A percentile compares a stretch with the other conserved stretches of the same genome.
These are phyloP conservation scores for Gypsophila paniculata DNA, from an alignment of 179 eudicot genomes.

Conservation along the genomic window DNA sequence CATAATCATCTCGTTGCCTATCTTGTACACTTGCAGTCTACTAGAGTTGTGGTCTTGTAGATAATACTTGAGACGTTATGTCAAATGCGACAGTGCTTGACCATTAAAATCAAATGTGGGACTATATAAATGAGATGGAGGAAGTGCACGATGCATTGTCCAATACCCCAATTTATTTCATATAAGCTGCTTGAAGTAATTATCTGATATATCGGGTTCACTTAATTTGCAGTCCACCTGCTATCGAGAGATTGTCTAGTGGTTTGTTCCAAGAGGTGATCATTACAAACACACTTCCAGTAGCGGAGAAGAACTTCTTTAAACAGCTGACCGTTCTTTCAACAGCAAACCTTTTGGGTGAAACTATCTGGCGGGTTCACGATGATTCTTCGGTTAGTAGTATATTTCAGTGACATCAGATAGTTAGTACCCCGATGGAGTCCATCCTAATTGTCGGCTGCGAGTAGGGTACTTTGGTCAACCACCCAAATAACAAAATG, in stretches of 20 bases:
- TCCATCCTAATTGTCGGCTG: not conserved
- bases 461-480: not conserved
- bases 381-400: conserved; percentile 89
- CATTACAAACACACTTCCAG: conserved; percentile 82
- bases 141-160: no score
- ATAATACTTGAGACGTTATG: no score
- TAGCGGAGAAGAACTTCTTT: conserved; percentile 64
- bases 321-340: conserved; percentile 89
- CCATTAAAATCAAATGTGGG: no score
- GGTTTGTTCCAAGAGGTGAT: conserved; percentile 93
- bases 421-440: not conserved
- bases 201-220: not conserved
- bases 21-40: no score
- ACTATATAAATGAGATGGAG: no score
- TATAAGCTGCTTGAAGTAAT: not conserved
- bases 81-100: no score
- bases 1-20: not conserved
- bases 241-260: conserved; percentile 81
- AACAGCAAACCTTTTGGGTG: conserved; percentile 84
- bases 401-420: conserved; percentile 64
- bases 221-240: conserved; percentile 70
- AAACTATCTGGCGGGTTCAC: conserved; percentile 93
- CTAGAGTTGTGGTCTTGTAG: no score
- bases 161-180: not conserved
- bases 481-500: not conserved